These are phyloP conservation scores for Aegilops umbellulata DNA, from an alignment of 176 grass and related monocot species.

Conservation along the genomic window DNA sequence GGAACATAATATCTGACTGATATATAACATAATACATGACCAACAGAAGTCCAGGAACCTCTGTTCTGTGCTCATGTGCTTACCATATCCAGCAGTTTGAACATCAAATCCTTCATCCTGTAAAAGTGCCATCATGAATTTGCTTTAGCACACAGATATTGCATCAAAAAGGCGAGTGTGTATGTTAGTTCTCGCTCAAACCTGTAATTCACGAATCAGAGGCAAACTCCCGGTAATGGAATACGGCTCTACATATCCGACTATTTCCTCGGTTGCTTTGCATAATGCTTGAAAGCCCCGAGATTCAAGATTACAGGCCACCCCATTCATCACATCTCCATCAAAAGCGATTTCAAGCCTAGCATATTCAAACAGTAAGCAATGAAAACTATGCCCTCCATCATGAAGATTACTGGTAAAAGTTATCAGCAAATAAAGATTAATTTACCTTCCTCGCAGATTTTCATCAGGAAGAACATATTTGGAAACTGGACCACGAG, in stretches of 20 bases:
- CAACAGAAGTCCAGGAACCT: neutral
- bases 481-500: slow-evolving; percentile 87
- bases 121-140: slow-evolving; percentile 21
- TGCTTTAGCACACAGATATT: slow-evolving; percentile 30
- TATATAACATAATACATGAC: neutral
- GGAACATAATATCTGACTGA: neutral
- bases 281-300: slow-evolving; percentile 75
- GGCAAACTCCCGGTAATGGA: slow-evolving; percentile 90
- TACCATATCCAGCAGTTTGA: slow-evolving; percentile 93
- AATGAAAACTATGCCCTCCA: neutral
- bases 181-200: slow-evolving; percentile 9
- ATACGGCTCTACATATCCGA: slow-evolving; percentile 82
- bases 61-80: neutral
- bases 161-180: neutral
- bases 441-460: slow-evolving; percentile 72
- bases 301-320: slow-evolving; percentile 86
- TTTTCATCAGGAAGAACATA: slow-evolving; percentile 98
- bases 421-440: slow-evolving; percentile 6
- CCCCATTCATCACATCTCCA: slow-evolving; percentile 75
- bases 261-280: slow-evolving; percentile 86
- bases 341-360: slow-evolving; percentile 75
- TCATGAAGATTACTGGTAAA: slow-evolving; percentile 4
- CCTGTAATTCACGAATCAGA: slow-evolving; percentile 92
- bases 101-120: slow-evolving; percentile 99
- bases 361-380: slow-evolving; percentile 11